Base-by-base conservation (phyloP, 441 rosid genomes). In the Pelargonium cotyledonis region DNA sequence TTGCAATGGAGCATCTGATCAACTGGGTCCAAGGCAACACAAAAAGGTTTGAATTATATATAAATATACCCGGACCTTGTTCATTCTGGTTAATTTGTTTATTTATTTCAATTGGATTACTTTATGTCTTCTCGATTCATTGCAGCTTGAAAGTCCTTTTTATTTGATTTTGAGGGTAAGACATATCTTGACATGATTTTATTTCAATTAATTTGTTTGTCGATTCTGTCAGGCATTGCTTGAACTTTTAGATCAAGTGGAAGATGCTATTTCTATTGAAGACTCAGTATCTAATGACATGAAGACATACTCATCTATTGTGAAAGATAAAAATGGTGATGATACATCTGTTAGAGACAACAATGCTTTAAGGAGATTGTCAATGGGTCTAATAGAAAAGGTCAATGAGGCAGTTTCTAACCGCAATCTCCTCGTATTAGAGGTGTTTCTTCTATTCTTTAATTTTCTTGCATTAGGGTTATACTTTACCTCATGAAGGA, bases 201-300 rank as follows among this genome's bases (percentile, higher is more conserved):
- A 57, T 76, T 66, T 47, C 68, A 18, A 43, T 71, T 35, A 12
- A 67, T 58, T 70, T 65, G 62, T 72, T 68, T 64, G 21, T 78
- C 63, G 58, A 64, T 70, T 74, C 69, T 60, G 68, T 67, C 61
- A 95, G 98, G 89, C 92, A 72, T 85, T 95, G 85, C 88, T 95
- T 73, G 96, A 92, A 71, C 85, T 95, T 67, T 80, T 95, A 72
- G 95, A 92, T 86, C 98, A 92, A 84, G 96, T 95, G 51, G 91
- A 90, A 86, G 96, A 90, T 83, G 99, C 83, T 78, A 87, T 92
- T 71, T 86, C 90, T 73, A 82, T 82, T 68, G 97, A 92, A 68
- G 96, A 82, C 55, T 77, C 82, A 75, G 76, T 75, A 63, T 73
- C 81, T 65, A 71, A 61, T 65, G 75, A 64, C 40, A 80, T 73